Conservation (phyloP, 2,329 filamentous ascomycete species). For the Paradendryphiella salina region DNA sequence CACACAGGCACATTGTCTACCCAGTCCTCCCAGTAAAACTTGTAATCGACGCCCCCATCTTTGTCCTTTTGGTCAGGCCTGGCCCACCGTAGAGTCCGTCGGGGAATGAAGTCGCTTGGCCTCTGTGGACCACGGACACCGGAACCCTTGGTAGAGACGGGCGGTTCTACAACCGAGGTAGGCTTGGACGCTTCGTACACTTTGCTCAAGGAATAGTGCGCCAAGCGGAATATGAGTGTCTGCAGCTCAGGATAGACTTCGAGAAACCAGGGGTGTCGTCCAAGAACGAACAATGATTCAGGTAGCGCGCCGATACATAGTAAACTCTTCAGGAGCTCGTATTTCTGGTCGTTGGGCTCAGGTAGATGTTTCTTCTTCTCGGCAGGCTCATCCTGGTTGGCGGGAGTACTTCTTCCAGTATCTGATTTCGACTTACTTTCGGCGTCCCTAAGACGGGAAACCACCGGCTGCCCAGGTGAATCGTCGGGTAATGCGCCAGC, state of each 20-base stretch:
- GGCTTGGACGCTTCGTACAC: slow-evolving; percentile 64
- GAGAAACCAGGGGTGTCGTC: slow-evolving; percentile 88
- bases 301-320: slow-evolving; percentile 90
- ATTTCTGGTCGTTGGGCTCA: slow-evolving; percentile 85
- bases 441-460: slow-evolving; percentile 56
- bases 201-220: slow-evolving; percentile 79
- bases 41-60: slow-evolving; percentile 74
- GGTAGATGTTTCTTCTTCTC: slow-evolving; percentile 58
- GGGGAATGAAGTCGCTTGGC: slow-evolving; percentile 59
- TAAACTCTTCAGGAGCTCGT: slow-evolving; percentile 78
- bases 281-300: slow-evolving; percentile 88
- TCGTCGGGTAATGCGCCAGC: slow-evolving; percentile 89
- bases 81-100: slow-evolving; percentile 78
- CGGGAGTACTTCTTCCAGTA: slow-evolving; percentile 51
- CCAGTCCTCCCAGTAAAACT: slow-evolving; percentile 98
- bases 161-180: slow-evolving; percentile 48
- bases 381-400: slow-evolving; percentile 47
- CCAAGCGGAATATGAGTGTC: slow-evolving; percentile 79
- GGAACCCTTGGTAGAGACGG: slow-evolving; percentile 45
- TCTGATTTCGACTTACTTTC: slow-evolving; percentile 55
- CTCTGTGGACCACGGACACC: slow-evolving; percentile 64
- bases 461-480: slow-evolving; percentile 55
- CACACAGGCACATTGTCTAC: slow-evolving; percentile 89
- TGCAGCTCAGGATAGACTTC: slow-evolving; percentile 82
- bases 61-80: slow-evolving; percentile 76